phyloP scores from a whole-genome alignment of 768 basidiomycete species.

The Xerocomus brunneocitrinus region DNA sequence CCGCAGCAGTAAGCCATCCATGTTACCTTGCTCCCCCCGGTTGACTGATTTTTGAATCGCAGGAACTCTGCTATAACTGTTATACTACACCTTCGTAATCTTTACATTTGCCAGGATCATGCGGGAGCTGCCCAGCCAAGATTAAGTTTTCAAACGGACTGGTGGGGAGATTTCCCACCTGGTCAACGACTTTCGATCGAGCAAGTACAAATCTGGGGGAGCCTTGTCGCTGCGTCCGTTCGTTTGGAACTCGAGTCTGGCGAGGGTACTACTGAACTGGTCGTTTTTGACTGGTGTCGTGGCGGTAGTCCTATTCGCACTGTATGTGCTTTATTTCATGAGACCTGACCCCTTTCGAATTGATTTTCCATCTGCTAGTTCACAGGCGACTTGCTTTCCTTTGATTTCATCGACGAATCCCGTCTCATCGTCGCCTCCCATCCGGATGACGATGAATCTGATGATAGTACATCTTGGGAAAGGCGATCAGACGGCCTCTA shows the following conservation, averaged over 20 bases:
- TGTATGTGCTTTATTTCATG: constrained; percentile 11
- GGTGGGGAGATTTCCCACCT: constrained; percentile 31
- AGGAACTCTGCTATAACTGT: constrained; percentile 25
- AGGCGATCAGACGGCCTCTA: constrained; percentile 31
- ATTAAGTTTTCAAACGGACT: constrained; percentile 30
- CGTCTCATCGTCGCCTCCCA: constrained; percentile 24
- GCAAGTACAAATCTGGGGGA: constrained; percentile 27
- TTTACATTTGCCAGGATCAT: constrained; percentile 55
- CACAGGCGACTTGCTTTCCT: constrained; percentile 28
- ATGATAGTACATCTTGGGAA: constrained; percentile 28
- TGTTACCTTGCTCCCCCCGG: background rate
- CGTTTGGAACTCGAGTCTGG: constrained; percentile 31
- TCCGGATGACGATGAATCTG: constrained; percentile 32
- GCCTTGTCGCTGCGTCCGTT: constrained; percentile 21
- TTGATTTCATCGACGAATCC: constrained; percentile 27
- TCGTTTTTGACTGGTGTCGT: constrained; percentile 28
- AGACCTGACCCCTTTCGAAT: background rate
- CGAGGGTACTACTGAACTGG: constrained; percentile 30
- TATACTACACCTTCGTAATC: constrained; percentile 47
- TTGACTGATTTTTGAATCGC: background rate
- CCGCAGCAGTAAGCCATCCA: constrained; percentile 21
- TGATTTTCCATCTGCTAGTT: constrained; percentile 13
- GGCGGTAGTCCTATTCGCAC: constrained; percentile 27
- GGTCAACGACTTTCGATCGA: constrained; percentile 31
- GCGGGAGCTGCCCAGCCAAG: constrained; percentile 34